Conservation (phyloP, 2,329 filamentous ascomycete species). For the Keithomyces neogunnii region DNA sequence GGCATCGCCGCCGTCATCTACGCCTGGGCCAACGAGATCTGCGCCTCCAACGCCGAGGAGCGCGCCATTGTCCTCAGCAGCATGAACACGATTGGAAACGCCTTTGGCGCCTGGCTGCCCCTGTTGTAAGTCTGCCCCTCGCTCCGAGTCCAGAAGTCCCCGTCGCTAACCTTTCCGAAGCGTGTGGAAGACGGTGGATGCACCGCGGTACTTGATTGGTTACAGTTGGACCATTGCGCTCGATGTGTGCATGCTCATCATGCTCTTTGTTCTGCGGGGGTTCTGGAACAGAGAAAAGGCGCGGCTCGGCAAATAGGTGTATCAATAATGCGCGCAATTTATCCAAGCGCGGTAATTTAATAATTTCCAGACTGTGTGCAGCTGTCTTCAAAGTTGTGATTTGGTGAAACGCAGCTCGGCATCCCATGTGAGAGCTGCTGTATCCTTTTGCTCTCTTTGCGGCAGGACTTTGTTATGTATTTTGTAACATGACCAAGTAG, state of each 20-base stretch:
- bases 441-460: too few relatives aligned
- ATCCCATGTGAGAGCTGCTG: too few relatives aligned
- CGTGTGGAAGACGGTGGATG: neutral
- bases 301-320: neutral
- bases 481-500: too few relatives aligned
- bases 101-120: neutral
- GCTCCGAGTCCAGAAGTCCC: too few relatives aligned
- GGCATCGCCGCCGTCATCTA: slow-evolving; percentile 23
- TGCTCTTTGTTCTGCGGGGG: neutral
- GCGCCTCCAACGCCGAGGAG: slow-evolving; percentile 35
- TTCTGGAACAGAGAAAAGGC: neutral
- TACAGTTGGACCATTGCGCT: slow-evolving; percentile 8
- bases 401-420: too few relatives aligned
- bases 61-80: slow-evolving; percentile 38
- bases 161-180: too few relatives aligned
- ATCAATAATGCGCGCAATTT: too few relatives aligned
- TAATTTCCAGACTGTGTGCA: too few relatives aligned
- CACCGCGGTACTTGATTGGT: neutral
- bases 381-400: too few relatives aligned
- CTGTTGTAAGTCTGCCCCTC: neutral
- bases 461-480: too few relatives aligned
- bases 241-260: slow-evolving; percentile 8
- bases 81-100: slow-evolving; percentile 27
- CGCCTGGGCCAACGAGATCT: slow-evolving; percentile 40
- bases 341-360: too few relatives aligned